Evolutionary conservation across 1,284 basidiomycete species (phyloP), one percentile per base, ranked within the genome.

Genomic region (Coriolopsis trogii): DNA sequence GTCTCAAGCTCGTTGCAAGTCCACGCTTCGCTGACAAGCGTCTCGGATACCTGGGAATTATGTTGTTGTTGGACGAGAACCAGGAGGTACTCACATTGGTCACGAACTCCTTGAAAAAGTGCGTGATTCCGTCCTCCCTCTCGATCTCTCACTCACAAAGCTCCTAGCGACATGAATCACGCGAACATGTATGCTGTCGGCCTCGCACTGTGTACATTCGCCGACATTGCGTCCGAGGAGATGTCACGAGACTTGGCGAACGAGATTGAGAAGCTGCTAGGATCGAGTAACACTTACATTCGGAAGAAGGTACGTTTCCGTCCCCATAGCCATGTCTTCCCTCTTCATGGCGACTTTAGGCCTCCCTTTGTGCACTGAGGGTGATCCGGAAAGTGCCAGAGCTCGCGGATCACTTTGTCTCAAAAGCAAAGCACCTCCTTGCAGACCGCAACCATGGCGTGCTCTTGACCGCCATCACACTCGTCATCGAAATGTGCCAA

Each of bases 181-280:
- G 90, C 95, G 10, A 99, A 98, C 73, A 98, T 98, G 93, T 99
- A 98, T 70, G 93, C 93, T 8, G 97, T 99, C 33, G 97, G 97
- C 16, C 82, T 99, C 45, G 96, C 95, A 1, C 82, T 99, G 36
- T 98, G 95, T 67, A 99, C 97, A 0, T 99, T 99, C 69, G 97
- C 96, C 58, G 98, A 99, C 68, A 99, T 99, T 60, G 93, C 97
- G 8, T 98, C 95, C 10, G 97, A 99, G 72, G 95, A 98, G 73
- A 98, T 98, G 95, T 95, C 95, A 18, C 85, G 95, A 63, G 95
- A 98, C 78, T 77, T 98, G 63, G 91, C 90, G 40, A 95, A 97
- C 65, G 97, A 99, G 76, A 91, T 99, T 61, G 96, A 98, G 76
- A 98, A 98, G 75, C 79, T 99, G 6, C 77, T 99, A 58, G 96